Evolutionary conservation across 2,329 filamentous ascomycete genomes (phyloP), one percentile per base, ranked within the genome.

Genomic region (Aspergillus brasiliensis): DNA sequence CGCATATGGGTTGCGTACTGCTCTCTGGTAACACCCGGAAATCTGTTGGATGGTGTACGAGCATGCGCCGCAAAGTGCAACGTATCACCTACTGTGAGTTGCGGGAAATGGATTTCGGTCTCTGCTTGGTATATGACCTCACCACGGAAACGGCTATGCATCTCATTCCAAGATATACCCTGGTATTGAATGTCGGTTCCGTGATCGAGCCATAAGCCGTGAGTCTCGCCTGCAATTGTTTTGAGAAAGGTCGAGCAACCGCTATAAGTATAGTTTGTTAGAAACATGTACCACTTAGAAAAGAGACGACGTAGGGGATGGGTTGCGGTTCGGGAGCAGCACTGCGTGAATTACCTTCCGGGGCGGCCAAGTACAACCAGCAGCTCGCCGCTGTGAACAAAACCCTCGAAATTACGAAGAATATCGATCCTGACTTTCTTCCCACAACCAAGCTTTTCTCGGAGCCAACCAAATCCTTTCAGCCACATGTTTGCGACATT

Each of bases 61-160:
- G 90, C 89, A 31, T 84, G 81, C 8, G 90, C 89, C 15, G 90
- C 90, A 65, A 93, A 93, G 51, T 86, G 86, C 46, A 93, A 82
- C 1, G 91, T 94, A 67, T 93, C 88, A 54, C 89, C 89, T 21
- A 92, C 90, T 0, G 85, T 89, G 67, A 94, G 77, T 77, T 88
- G 85, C 11, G 90, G 89, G 70, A 93, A 93, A 76, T 93, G 90
- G 4, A 90, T 88, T 71, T 95, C 91, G 27, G 91, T 88, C 75
- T 94, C 91, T 55, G 90, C 90, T 1, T 90, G 92, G 77, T 94
- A 95, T 73, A 94, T 92, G 63, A 90, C 89, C 75, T 95, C 91
- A 64, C 91, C 91, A n/a, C 90, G 88, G 76, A 93, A 92, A 2
- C 80, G 81, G 11, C 84, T 85, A 77, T 91, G 86, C 89, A 94